Percentiles rank a stretch among this genome's conserved stretches.
phyloP scores from a whole-genome alignment of 2,329 filamentous ascomycete species.

The Myriosclerotinia duriaeana region DNA sequence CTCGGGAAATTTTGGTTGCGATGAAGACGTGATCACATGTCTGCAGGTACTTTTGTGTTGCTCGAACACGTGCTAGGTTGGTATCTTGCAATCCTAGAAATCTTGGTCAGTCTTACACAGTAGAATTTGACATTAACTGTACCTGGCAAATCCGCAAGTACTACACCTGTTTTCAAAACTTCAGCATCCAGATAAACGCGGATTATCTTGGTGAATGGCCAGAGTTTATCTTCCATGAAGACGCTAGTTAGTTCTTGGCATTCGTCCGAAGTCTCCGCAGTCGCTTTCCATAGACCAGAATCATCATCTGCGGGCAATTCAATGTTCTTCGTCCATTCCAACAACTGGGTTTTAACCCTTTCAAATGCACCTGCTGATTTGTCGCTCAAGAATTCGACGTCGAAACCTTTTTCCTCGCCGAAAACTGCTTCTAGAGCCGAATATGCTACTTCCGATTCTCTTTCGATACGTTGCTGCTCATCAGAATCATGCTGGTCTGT shows the following conservation, averaged over 20 bases:
- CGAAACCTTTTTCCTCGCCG: not conserved
- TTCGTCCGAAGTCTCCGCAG: not conserved
- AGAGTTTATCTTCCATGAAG: constrained; percentile 6
- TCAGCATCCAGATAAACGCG: constrained; percentile 12
- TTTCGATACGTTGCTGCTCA: not conserved
- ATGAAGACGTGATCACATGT: constrained; percentile 43
- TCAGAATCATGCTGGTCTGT: not conserved
- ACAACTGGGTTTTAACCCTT: not conserved
- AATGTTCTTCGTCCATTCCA: not conserved
- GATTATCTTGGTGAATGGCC: constrained; percentile 3
- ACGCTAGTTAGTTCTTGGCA: constrained; percentile 5
- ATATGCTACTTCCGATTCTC: not conserved
- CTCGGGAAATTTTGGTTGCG: constrained; percentile 39
- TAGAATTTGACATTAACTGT: not conserved
- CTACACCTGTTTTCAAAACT: constrained; percentile 9
- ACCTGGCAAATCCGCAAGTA: constrained; percentile 7
- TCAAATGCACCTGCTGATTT: not conserved
- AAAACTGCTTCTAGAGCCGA: constrained; percentile 6
- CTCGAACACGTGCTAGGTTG: constrained; percentile 42
- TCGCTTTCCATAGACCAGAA: constrained; percentile 4
- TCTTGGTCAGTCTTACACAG: not conserved
- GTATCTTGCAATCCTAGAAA: constrained; percentile 40
- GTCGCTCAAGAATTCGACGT: not conserved
- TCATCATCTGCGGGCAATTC: not conserved
- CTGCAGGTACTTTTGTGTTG: constrained; percentile 40